Base-by-base conservation (phyloP, 2,329 filamentous ascomycete species). In the Capronia epimyces region DNA sequence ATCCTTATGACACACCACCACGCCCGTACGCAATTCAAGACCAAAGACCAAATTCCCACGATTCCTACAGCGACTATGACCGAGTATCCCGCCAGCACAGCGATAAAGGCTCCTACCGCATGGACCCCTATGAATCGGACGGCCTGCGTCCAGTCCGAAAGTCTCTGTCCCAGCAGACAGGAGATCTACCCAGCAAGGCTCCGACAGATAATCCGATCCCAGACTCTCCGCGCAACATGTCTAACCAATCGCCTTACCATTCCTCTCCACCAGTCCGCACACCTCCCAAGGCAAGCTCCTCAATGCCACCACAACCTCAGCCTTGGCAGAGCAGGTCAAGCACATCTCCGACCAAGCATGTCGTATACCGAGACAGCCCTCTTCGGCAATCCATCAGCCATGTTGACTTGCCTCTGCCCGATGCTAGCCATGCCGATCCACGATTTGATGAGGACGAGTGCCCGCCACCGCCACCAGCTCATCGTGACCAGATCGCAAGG, bases 61-160 rank as follows among this genome's bases (percentile, higher is more conserved):
- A 50, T 13, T 47, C 27, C 21, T 32, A 50, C 12, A 29, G 49
- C 21, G 18, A 42, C n/a, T 22, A 20, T 27, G 31, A 49, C 29
- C 36, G 36, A 46, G 34, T 46, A 12, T 20, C 29, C 2, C 18
- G 18, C 1, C 45, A 27, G 37, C 18, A 29, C 21, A 24, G 40
- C 12, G 37, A 52, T 9, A 50, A 24, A 13, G 32, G 41, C 12
- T 13, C 34, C 9, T 46, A 43, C 45, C 22, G 18, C 5, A 27
- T 32, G 21, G 49, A 52, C 20, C 16, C 42, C 15, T 50, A 47
- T 20, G 40, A 45, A 25, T 72, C 73, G 27, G 57, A 66, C 63
- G 79, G 76, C 0, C 71, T 74, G 63, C 80, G 75, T 46, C 71
- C 49, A 7, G 36, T 36, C 71, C 9, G 73, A 76, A 65, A 76